Evolutionary conservation across 108 stramenopile genomes (phyloP).

Genomic region (Aureococcus anophagefferens): DNA sequence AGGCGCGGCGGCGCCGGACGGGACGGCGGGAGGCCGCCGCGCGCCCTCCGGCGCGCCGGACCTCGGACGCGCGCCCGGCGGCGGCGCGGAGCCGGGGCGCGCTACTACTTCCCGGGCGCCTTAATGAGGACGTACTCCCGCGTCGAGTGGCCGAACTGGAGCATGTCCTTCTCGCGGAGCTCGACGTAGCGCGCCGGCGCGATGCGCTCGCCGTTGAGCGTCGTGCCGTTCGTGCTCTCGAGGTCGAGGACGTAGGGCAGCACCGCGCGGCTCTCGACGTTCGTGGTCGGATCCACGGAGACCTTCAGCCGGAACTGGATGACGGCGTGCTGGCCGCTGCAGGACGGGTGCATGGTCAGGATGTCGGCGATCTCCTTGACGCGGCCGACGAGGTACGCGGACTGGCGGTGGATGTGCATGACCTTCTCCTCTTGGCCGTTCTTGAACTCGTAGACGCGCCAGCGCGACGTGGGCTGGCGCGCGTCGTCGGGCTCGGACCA

Average conservation of each 20-base stretch:
- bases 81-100: too few relatives aligned
- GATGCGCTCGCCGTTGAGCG: conserved; percentile 75
- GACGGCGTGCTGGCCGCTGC: conserved; percentile 90
- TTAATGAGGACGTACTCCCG: conserved; percentile 90
- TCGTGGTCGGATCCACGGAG: background rate
- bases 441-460: conserved; percentile 90
- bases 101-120: conserved; percentile 19
- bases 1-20: background rate
- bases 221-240: conserved; percentile 87
- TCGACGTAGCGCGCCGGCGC: conserved; percentile 89
- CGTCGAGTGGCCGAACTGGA: conserved; percentile 72
- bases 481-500: conserved; percentile 92
- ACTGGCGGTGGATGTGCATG: conserved; percentile 71
- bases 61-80: too few relatives aligned
- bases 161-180: conserved; percentile 74
- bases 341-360: conserved; percentile 62
- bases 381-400: conserved; percentile 83
- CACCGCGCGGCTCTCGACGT: background rate
- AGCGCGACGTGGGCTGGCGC: conserved; percentile 66
- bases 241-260: conserved; percentile 93
- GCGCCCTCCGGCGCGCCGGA: too few relatives aligned
- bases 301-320: conserved; percentile 69
- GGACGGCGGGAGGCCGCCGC: too few relatives aligned
- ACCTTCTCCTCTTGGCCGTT: conserved; percentile 41
- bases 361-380: conserved; percentile 79